Base-by-base conservation (phyloP, 108 stramenopile species). In the Nitzschia inconspicua region DNA sequence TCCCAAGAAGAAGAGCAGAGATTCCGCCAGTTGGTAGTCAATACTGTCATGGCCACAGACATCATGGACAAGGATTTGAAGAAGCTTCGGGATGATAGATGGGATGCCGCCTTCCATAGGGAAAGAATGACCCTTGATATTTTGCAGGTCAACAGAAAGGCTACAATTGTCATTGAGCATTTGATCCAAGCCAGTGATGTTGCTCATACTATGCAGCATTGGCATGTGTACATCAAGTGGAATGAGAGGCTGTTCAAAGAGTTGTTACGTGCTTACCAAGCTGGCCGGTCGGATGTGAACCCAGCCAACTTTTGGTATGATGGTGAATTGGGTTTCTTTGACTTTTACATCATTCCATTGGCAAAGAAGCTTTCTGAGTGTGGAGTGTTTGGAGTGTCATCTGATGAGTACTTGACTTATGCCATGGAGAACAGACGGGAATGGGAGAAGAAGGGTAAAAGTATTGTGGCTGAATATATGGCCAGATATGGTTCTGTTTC, bases 301-400 rank as follows among this genome's bases (percentile, higher is more conserved):
- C 84, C 84, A 22, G 39, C 75, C 9, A 40, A 32, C 7, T 65
- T 44, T 46, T 85, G 84, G 84, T 85, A 76, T 52, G 46, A 78
- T 25, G 81, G 81, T 63, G 72, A 85, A 65, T 34, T 85, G 26
- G 62, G 54, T 13, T 85, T 85, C 67, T 82, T 75, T 46, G 76
- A 82, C 55, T 34, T 65, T 22, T 79, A 79, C 40, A 48, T 85
- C 13, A 75, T 85, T 37, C 84, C 84, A 16, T 58, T 85, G 16
- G 75, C 80, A 23, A 65, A 62, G 25, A 85, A 78, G 43, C 66
- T 85, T 71, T 44, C 68, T 9, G 67, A 74, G 37, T 78, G 75
- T 30, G 75, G 75, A 25, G 75, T 75, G 40, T 85, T 85, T 67
- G 80, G 80, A 11, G 79, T 73, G 14, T 46, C 57, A 11, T 63